Evolutionary conservation across 495 filamentous ascomycete genomes (phyloP), one percentile per base, ranked within the genome.

Genomic region (Hypoxylon cercidicola): DNA sequence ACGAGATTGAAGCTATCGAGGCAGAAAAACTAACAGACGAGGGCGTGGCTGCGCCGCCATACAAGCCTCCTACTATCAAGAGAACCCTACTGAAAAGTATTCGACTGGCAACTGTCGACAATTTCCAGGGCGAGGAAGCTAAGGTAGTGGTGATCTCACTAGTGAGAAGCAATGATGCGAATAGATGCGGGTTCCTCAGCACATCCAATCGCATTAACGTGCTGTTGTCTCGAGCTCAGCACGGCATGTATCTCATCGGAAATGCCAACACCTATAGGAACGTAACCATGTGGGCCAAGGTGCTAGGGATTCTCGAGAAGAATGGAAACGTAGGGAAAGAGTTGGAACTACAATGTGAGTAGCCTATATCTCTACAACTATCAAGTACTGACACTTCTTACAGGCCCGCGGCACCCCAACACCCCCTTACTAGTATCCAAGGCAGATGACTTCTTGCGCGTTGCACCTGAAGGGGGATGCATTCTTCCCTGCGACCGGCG

Each of bases 161-260:
- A 0, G 92, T 95, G 11, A 82, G 91, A 45, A 90, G 88, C 74
- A 95, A 94, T 64, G 55, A 71, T 2, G 68, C 84, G 20, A 81
- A 79, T 39, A 81, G 80, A n/a, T 86, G 84, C 45, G 92, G 91
- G 0, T 96, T 96, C 61, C 76, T 95, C 12, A 85, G 83, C 41
- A 91, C 88, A 7, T 77, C 82, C 0, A 94, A 95, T 62, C 82
- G 92, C 1, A 92, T 95, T 72, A 96, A 96, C 64, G 91, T 95
- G 0, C 78, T 93, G 0, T 76, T 94, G 8, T 85, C 79, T 30
- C 87, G 92, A 7, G 91, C 91, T 6, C 79, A 87, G 68, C 86
- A 96, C 70, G 91, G 92, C 6, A 91, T 96, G 88, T 96, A 92
- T 71, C 85, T 96, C 49, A 87, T 95, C 45, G 91, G 92, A 11